phyloP scores from a whole-genome alignment of 352 stramenopile genomes.

The Phytophthora hybrid region DNA sequence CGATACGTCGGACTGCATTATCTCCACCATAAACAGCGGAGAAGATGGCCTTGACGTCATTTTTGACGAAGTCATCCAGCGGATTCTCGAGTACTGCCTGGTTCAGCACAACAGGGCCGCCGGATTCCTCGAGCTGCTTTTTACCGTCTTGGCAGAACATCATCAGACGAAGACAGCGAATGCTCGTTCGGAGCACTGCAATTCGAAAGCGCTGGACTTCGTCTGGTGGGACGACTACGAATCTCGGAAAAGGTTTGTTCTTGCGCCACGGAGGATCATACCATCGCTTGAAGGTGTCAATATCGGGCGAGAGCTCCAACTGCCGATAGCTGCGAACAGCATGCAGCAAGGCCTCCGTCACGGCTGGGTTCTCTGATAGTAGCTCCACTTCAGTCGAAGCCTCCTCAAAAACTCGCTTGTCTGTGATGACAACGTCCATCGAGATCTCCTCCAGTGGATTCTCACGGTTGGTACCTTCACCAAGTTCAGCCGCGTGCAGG shows the following conservation, averaged over 20 bases:
- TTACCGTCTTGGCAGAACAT: slow-evolving; percentile 64
- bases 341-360: slow-evolving; percentile 59
- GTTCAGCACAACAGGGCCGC: slow-evolving; percentile 61
- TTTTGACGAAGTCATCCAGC: slow-evolving; percentile 78
- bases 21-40: slow-evolving; percentile 70
- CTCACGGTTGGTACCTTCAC: slow-evolving; percentile 66
- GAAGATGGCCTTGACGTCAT: slow-evolving; percentile 83
- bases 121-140: slow-evolving; percentile 47
- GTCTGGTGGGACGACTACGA: slow-evolving; percentile 49
- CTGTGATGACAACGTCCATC: slow-evolving; percentile 59
- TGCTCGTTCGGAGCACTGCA: slow-evolving; percentile 61
- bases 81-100: slow-evolving; percentile 60
- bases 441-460: slow-evolving; percentile 61
- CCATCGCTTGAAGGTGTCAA: slow-evolving; percentile 60
- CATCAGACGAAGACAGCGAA: slow-evolving; percentile 74
- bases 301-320: slow-evolving; percentile 60
- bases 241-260: slow-evolving; percentile 55
- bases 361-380: slow-evolving; percentile 59
- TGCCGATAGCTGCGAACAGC: slow-evolving; percentile 48
- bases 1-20: slow-evolving; percentile 73
- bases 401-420: slow-evolving; percentile 67
- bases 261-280: slow-evolving; percentile 69
- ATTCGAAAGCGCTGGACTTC: slow-evolving; percentile 64
- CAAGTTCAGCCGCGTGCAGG: slow-evolving; percentile 65
- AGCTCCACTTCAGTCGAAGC: slow-evolving; percentile 80